Base-by-base conservation (phyloP, 2,329 filamentous ascomycete genomes). In the Eutypella sp. region DNA sequence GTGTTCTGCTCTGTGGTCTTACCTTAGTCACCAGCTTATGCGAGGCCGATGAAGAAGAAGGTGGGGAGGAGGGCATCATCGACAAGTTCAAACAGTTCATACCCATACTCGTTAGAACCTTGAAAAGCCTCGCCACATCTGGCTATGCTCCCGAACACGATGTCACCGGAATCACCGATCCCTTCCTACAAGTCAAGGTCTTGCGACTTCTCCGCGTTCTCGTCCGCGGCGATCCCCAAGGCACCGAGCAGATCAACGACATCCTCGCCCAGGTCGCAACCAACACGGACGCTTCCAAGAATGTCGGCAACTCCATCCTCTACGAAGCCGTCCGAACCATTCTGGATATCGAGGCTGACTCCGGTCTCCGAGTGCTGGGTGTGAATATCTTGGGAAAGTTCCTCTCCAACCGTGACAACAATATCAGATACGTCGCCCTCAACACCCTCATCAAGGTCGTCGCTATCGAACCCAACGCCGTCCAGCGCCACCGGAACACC, bases 321-420 rank as follows among this genome's bases (percentile, higher is more conserved):
- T 99, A 99, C 70, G 93, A 99, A 69, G 88, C 93, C 2, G 93
- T 99, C 31, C 82, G 93, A 37, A 99, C 93, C 0, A 99, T 99
- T 55, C 82, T 99, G 41, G 93, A 99, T 57, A 97, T 99, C 44
- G 93, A 99, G 67, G 95, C 93, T 19, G 95, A 99, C 63, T 96
- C 93, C 9, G 92, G 93, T 29, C 72, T 99, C 52, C 80, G 95
- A 42, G 93, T 99, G 19, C 78, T 99, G 22, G 93, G 93, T 60
- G 93, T 99, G 57, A 99, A 99, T 64, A 99, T 99, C 54, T 81
- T 99, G 20, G 93, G 95, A 64, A 99, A 97, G 65, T 99, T 99
- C 70, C 71, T 99, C 51, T 85, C 91, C n/a, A 99, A 99, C 73
- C 85, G 92, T 57, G 93, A 99, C 69, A 99, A 99, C 75, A 99